Conservation (phyloP, 2,329 filamentous ascomycete species). For the Trichoderma sp. region DNA sequence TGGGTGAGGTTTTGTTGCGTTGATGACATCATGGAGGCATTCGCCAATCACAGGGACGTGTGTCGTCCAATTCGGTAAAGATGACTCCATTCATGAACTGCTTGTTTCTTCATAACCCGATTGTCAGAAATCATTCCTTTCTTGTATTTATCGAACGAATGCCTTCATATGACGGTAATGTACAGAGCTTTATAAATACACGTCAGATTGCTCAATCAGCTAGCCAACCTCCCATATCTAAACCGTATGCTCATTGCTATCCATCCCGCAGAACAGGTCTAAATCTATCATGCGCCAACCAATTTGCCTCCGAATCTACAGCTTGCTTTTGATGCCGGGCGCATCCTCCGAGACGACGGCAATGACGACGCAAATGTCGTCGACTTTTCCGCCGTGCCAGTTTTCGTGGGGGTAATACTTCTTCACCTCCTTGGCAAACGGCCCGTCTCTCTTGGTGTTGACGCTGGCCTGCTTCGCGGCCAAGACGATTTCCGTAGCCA, state of each 20-base stretch:
- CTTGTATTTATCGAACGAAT: too few species aligned
- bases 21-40: conserved; percentile 20
- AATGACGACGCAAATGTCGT: conserved; percentile 90
- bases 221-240: too few species aligned
- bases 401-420: conserved; percentile 82
- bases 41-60: neutral
- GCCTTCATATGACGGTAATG: too few species aligned
- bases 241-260: conserved; percentile 21
- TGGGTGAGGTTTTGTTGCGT: neutral
- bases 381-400: conserved; percentile 90
- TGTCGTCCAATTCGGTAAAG: neutral
- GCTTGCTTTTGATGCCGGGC: conserved; percentile 39
- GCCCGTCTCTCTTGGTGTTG: conserved; percentile 80
- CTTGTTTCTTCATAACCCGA: too few species aligned
- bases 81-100: neutral
- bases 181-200: too few species aligned
- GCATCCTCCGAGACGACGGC: conserved; percentile 71
- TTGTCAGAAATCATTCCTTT: too few species aligned
- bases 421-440: conserved; percentile 93
- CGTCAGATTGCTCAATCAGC: too few species aligned
- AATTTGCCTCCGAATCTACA: conserved; percentile 32
- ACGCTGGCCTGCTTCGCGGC: conserved; percentile 84
- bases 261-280: neutral
- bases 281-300: conserved; percentile 19
- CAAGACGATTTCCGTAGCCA: conserved; percentile 77